Percentiles rank a stretch among this genome's conserved stretches.
Conservation (phyloP, 1,139 yeast genomes). For the Yamadazyma taylorii region DNA sequence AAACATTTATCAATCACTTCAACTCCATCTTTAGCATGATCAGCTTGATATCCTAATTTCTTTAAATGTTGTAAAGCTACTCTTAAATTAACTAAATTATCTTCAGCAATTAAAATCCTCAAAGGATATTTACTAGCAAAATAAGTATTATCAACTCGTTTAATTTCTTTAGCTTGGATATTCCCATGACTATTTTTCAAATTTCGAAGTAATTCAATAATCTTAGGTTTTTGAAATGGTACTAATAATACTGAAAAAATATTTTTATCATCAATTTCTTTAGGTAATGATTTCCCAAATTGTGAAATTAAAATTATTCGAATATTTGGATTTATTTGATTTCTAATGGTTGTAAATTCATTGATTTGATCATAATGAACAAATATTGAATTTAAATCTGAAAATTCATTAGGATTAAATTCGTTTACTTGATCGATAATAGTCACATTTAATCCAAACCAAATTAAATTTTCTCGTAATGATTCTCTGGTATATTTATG, state of each 20-base stretch:
- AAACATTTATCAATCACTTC: constrained; percentile 47
- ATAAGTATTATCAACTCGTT: constrained; percentile 1
- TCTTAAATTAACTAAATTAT: constrained; percentile 49
- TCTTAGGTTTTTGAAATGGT: constrained; percentile 34
- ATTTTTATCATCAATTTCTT: constrained; percentile 20
- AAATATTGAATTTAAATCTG: constrained; percentile 14
- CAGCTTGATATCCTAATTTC: constrained; percentile 53
- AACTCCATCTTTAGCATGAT: constrained; percentile 57
- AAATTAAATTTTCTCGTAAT: constrained; percentile 27
- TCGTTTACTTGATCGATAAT: constrained; percentile 5
- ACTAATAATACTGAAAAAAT: constrained; percentile 29
- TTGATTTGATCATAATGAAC: constrained; percentile 21
- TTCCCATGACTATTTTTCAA: constrained; percentile 4
- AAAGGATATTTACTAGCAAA: constrained; percentile 40
- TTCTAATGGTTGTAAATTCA: constrained; percentile 12
- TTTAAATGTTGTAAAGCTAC: constrained; percentile 54
- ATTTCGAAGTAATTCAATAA: constrained; percentile 22
- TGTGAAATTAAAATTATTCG: constrained; percentile 25
- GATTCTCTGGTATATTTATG: constrained; percentile 34
- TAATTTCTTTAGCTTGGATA: constrained; percentile 2
- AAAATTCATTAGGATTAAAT: constrained; percentile 2
- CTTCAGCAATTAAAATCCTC: constrained; percentile 52
- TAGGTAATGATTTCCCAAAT: constrained; percentile 31
- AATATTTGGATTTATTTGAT: constrained; percentile 10
- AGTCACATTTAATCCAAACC: constrained; percentile 34